A percentile compares a stretch with the other conserved stretches of the same genome.
Conservation (phyloP, 2,329 filamentous ascomycete species). For the Sclerotinia trifoliorum region DNA sequence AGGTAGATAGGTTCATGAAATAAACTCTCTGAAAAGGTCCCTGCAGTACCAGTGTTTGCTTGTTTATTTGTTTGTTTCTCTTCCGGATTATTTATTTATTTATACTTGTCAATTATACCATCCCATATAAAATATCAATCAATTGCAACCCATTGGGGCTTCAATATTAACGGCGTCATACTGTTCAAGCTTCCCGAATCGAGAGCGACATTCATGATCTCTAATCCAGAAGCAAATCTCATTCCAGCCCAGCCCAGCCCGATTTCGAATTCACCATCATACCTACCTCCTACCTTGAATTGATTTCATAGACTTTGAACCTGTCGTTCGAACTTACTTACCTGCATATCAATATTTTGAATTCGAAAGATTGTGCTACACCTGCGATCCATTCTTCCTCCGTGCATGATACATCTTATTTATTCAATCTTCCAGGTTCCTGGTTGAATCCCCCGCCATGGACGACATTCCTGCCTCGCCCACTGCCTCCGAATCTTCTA, state of each 20-base stretch:
- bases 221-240: neutral
- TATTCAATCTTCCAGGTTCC: neutral
- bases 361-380: neutral
- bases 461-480: slow-evolving; percentile 17
- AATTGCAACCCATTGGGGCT: neutral
- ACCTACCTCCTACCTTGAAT: neutral
- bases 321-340: neutral
- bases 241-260: slow-evolving; percentile 1
- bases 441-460: slow-evolving; percentile 14
- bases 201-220: neutral
- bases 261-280: neutral
- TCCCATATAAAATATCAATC: neutral
- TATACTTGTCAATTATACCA: neutral
- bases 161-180: neutral
- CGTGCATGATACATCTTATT: neutral
- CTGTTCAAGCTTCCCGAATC: neutral
- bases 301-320: neutral
- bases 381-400: neutral
- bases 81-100: neutral
- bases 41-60: no score
- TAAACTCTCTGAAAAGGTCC: neutral
- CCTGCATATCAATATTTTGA: neutral
- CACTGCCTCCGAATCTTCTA: slow-evolving; percentile 30
- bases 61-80: neutral
- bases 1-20: neutral